Base-by-base conservation (phyloP, 805 yeast species). In the Kodamaea jinghongensis region DNA sequence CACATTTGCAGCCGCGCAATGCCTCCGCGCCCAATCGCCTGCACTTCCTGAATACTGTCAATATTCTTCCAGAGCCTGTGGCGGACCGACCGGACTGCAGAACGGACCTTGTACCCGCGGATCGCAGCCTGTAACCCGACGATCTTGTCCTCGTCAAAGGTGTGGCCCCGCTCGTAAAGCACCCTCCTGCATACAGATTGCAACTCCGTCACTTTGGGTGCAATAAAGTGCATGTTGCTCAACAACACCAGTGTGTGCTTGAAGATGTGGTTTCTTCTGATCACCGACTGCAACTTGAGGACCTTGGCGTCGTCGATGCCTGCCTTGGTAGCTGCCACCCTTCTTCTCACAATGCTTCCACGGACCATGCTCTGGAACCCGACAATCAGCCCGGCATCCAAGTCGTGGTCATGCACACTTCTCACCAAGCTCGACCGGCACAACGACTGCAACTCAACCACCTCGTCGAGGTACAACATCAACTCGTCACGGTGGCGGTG, bases 1-100 rank as follows among this genome's bases (percentile, higher is more conserved):
- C 73, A 69, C 31, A 75, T 52, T 28, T 58, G 59, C 3, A 66
- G 62, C 45, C 80, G 60, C 6, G 67, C 45, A 12, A 68, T 53
- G 0, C 71, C 79, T 22, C 76, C 79, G 48, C 78, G 56, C 1
- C 62, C 61, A 28, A 73, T 60, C 12, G 67, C 55, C 48, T 74
- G 78, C 4, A 73, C 50, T 27, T 69, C 73, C 20, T 22, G 28
- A 31, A 41, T 45, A 25, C 17, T 34, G 17, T 8, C 10, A 45
- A 28, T 14, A 37, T 33, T 29, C 35, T 36, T 34, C 39, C 43
- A 22, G 2, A 43, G 48, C 4, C 41, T 28, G 4, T 25, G 17
- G 7, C 55, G 45, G 12, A 42, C 44, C 3, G 32, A 28, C 13
- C 51, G 40, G 11, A 61, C 43, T 4, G 49, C 42, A 5, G 49